Conservation (phyloP, 2,329 filamentous ascomycete genomes). For the Trichoderma sp. region DNA sequence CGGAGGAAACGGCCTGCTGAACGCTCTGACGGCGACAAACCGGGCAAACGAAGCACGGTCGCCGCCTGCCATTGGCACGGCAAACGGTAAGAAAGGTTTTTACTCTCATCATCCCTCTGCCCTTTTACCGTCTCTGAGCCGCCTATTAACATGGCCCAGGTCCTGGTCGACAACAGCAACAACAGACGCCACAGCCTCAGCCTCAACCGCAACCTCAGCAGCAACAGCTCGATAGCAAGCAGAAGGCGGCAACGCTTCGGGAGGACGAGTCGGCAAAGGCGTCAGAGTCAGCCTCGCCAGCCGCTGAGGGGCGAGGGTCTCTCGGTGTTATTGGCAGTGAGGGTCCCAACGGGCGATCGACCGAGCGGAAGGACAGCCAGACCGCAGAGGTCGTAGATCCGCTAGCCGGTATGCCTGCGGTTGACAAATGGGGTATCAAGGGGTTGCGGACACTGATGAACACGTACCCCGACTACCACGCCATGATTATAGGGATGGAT, state of each 20-base stretch:
- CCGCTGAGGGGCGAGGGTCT: conserved; percentile 45
- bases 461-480: conserved; percentile 64
- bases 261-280: conserved; percentile 47
- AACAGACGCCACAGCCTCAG: not conserved
- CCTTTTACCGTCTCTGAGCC: not conserved
- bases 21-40: conserved; percentile 63
- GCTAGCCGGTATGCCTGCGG: conserved; percentile 61
- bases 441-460: conserved; percentile 65
- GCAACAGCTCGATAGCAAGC: conserved; percentile 48
- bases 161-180: conserved; percentile 11
- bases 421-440: conserved; percentile 67
- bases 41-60: conserved; percentile 54
- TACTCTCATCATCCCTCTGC: not conserved
- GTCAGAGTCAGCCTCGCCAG: conserved; percentile 41
- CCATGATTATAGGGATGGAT: conserved; percentile 62
- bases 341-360: conserved; percentile 43
- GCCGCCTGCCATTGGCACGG: conserved; percentile 47
- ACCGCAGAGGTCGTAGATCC: conserved; percentile 56
- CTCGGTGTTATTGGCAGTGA: conserved; percentile 54
- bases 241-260: conserved; percentile 46
- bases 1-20: conserved; percentile 64
- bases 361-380: conserved; percentile 48
- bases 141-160: not conserved
- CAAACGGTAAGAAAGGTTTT: conserved; percentile 29
- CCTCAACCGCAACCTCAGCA: conserved; percentile 9